Evolutionary conservation across 2,329 filamentous ascomycete species (phyloP).

Genomic region (Neopestalotiopsis clavispora): DNA sequence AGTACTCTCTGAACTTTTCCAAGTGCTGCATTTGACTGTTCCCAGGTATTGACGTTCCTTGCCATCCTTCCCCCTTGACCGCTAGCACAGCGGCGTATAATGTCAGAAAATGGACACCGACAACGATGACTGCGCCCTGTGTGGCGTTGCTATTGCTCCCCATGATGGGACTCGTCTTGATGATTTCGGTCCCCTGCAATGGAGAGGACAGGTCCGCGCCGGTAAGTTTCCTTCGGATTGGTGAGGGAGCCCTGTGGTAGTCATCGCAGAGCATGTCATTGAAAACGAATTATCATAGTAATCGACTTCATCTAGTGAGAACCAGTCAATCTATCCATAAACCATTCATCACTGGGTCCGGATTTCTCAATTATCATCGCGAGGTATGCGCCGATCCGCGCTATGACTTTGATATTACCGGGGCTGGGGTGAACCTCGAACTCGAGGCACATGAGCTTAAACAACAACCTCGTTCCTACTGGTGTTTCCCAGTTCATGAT

Average conservation of each 20-base stretch:
- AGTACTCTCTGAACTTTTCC: too few relatives aligned
- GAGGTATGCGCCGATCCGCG: conserved; percentile 20
- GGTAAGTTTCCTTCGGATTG: conserved; percentile 19
- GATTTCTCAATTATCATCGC: conserved; percentile 22
- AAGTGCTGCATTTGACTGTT: too few relatives aligned
- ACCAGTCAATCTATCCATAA: conserved; percentile 12
- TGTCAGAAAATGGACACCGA: neutral
- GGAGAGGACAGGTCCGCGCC: conserved; percentile 25
- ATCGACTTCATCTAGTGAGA: conserved; percentile 12
- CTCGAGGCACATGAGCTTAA: conserved; percentile 16
- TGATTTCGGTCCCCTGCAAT: conserved; percentile 20
- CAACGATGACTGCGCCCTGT: conserved; percentile 24
- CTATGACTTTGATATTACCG: conserved; percentile 11
- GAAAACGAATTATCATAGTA: neutral
- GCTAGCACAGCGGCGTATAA: neutral
- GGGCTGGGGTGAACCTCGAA: conserved; percentile 15
- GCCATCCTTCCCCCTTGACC: neutral
- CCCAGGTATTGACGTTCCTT: too few relatives aligned
- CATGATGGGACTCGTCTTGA: conserved; percentile 19
- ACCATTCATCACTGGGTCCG: conserved; percentile 25
- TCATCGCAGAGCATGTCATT: neutral
- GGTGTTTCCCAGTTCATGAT: conserved; percentile 27
- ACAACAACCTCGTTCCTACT: conserved; percentile 17
- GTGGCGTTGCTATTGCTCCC: conserved; percentile 22
- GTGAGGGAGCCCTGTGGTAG: neutral